A percentile compares a stretch with the other conserved stretches of the same genome.
These are phyloP conservation scores for Agaricus sinodeliciosus DNA, from an alignment of 768 basidiomycete genomes.

Conservation along the genomic window DNA sequence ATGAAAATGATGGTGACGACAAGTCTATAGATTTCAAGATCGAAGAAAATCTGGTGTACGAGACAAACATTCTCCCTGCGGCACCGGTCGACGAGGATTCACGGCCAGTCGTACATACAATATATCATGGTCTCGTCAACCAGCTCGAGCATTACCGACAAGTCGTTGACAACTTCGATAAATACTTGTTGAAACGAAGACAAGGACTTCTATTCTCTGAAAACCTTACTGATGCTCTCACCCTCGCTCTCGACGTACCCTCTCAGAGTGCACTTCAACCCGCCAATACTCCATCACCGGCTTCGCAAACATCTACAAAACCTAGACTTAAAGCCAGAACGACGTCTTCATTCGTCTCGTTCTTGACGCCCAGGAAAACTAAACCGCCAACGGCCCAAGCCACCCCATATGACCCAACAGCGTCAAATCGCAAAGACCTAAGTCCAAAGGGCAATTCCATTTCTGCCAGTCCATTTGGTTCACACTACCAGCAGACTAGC, in stretches of 20 bases:
- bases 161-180: slow-evolving; percentile 74
- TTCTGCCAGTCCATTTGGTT: slow-evolving; percentile 72
- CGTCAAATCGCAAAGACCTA: slow-evolving; percentile 33
- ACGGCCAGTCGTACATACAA: slow-evolving; percentile 73
- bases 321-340: slow-evolving; percentile 45
- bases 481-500: slow-evolving; percentile 77
- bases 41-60: slow-evolving; percentile 56
- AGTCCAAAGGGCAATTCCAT: slow-evolving; percentile 17
- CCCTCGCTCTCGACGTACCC: slow-evolving; percentile 58
- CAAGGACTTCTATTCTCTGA: slow-evolving; percentile 89
- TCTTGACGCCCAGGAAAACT: slow-evolving; percentile 72
- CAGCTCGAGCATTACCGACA: slow-evolving; percentile 80
- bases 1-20: slow-evolving; percentile 63
- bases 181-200: slow-evolving; percentile 76
- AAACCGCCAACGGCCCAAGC: slow-evolving; percentile 30
- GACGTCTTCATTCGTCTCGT: slow-evolving; percentile 64
- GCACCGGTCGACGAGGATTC: slow-evolving; percentile 64
- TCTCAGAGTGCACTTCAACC: slow-evolving; percentile 28
- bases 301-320: slow-evolving; percentile 20
- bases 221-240: slow-evolving; percentile 86
- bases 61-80: slow-evolving; percentile 54
- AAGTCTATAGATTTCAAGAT: slow-evolving; percentile 73
- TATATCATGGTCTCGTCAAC: slow-evolving; percentile 72
- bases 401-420: slow-evolving; percentile 33
- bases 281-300: slow-evolving; percentile 20